Evolutionary conservation across 441 rosid species (phyloP), one percentile per base, ranked within the genome.

Genomic region (Pelargonium myrrhifolium): DNA sequence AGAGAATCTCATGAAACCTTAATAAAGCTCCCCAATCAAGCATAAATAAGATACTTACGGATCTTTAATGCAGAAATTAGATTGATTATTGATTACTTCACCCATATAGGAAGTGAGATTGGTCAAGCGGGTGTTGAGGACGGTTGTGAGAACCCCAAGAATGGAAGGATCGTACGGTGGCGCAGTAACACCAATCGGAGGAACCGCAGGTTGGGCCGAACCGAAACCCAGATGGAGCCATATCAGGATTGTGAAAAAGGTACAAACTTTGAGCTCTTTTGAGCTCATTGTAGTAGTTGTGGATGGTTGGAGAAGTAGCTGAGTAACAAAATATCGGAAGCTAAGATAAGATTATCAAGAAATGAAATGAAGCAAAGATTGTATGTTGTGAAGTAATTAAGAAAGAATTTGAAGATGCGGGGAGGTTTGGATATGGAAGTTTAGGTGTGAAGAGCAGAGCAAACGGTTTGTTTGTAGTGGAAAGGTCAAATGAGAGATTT

Each of bases 31-130:
- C 67, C 42, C 12, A 0, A 40, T 15, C 22, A 17, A 18, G 2
- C 65, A 71, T 42, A 47, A 47, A 1, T 11, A 47, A 11, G 6
- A 17, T 71, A 82, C 93, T 86, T 45, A 93, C 97, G 83, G 85
- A 81, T 91, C 84, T 78, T 71, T 87, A 64, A 93, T 75, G 77
- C 97, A 93, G 83, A 88, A 89, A 51, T 82, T 80, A 68, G 88
- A 84, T 42, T 79, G 71, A 7, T 69, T 71, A 45, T 77, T 76
- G 68, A 93, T 76, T 67, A 84, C 86, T 12, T 66, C 78, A n/a
- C 80, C 80, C 65, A 91, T 82, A 71, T 65, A 51, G 37, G 62
- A 39, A 1, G 99, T 91, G 26, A 88, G 81, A 76, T 87, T 91
- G 10, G 89, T 79, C 60, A 93, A 73, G 65, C 75, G 76, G 55